A percentile compares a stretch with the other conserved stretches of the same genome.
Evolutionary conservation across 495 filamentous ascomycete genomes (phyloP).

Genomic region (Penicillium waksmanii): DNA sequence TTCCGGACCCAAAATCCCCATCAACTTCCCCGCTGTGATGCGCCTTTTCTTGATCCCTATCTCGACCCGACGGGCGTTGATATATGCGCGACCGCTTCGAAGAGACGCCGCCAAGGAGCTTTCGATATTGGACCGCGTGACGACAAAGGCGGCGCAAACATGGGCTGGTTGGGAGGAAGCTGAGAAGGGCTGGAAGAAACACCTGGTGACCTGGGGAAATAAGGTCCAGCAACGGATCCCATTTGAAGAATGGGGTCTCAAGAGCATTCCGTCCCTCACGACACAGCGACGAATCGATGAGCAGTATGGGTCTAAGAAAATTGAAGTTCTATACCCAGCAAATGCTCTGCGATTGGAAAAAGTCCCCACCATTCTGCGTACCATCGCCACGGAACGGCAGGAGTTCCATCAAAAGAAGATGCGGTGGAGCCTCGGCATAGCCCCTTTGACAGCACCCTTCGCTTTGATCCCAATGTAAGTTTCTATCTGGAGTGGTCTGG

Average conservation of each 20-base stretch:
- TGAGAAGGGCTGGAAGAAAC: constrained; percentile 84
- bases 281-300: constrained; percentile 64
- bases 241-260: constrained; percentile 96
- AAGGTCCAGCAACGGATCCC: constrained; percentile 81
- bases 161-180: constrained; percentile 87
- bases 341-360: constrained; percentile 64
- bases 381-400: constrained; percentile 76
- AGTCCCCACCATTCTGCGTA: constrained; percentile 62
- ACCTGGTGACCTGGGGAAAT: constrained; percentile 84
- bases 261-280: constrained; percentile 87
- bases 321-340: constrained; percentile 79
- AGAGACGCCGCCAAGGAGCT: constrained; percentile 50
- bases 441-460: constrained; percentile 84
- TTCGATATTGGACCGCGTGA: constrained; percentile 64
- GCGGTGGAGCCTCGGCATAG: constrained; percentile 76
- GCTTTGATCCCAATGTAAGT: constrained; percentile 83
- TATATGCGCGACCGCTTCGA: constrained; percentile 83
- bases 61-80: constrained; percentile 84
- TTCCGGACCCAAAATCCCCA: neutral
- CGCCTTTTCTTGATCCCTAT: constrained; percentile 94
- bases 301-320: constrained; percentile 62
- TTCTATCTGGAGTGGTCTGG: neutral
- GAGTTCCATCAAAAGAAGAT: constrained; percentile 73
- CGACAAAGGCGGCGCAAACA: constrained; percentile 67
- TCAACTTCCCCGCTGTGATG: constrained; percentile 57